phyloP scores from a whole-genome alignment of 2,329 filamentous ascomycete species.

The Aspergillus tubingensis region DNA sequence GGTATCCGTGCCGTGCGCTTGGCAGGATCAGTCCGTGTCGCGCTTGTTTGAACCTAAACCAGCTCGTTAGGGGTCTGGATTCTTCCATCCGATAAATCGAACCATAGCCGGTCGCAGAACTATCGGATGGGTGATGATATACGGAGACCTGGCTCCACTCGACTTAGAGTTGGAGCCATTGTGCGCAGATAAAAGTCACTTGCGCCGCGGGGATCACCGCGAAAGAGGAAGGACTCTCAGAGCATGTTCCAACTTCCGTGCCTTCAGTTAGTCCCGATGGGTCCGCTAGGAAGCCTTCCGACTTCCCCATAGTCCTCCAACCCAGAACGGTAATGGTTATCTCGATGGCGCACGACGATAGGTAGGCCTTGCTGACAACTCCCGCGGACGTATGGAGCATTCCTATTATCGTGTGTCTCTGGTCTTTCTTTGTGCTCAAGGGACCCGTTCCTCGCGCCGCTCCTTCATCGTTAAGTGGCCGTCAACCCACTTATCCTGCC shows the following conservation, averaged over 20 bases:
- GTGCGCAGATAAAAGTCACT: background rate
- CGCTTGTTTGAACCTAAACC: background rate
- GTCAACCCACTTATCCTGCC: background rate
- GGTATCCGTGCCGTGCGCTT: background rate
- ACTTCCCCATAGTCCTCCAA: constrained; percentile 3
- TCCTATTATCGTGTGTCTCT: background rate
- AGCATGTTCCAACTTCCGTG: background rate
- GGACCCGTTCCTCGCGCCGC: background rate
- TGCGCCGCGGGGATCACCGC: background rate
- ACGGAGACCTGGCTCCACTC: background rate
- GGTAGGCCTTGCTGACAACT: background rate
- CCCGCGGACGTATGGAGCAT: background rate
- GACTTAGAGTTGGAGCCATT: background rate
- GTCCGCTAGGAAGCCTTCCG: constrained; percentile 1
- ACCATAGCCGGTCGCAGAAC: background rate
- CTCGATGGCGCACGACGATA: background rate
- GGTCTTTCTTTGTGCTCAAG: background rate
- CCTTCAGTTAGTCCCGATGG: background rate
- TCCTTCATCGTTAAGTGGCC: background rate
- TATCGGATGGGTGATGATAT: too few species aligned
- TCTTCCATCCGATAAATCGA: background rate
- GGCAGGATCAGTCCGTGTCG: background rate
- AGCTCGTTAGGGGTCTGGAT: background rate
- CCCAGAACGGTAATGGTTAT: background rate
- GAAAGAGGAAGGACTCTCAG: background rate